These are phyloP conservation scores for Aspergillus pseudoviridinutans DNA, from an alignment of 2,329 filamentous ascomycete species.

Conservation along the genomic window DNA sequence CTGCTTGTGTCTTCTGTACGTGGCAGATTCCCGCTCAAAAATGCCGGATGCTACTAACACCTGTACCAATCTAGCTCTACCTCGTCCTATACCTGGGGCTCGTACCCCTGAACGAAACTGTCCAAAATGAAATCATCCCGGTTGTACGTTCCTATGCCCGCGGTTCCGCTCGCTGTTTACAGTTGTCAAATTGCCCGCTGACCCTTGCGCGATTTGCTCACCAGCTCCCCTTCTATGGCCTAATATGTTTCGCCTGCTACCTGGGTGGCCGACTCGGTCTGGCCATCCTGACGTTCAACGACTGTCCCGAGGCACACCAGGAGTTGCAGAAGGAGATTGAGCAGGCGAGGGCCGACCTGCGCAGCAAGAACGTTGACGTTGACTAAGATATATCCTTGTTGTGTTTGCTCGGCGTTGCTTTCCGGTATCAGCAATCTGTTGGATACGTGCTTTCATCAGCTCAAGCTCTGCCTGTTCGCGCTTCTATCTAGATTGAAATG, in stretches of 20 bases:
- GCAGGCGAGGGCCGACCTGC: conserved; percentile 41
- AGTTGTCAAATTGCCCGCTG: not conserved
- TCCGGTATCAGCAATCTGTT: not conserved
- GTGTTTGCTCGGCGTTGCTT: not conserved
- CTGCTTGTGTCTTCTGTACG: conserved; percentile 84
- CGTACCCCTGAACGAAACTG: conserved; percentile 69
- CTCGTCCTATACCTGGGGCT: conserved; percentile 80
- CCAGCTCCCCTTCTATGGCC: conserved; percentile 86
- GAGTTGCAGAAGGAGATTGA: conserved; percentile 82
- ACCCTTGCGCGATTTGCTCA: conserved; percentile 1
- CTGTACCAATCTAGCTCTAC: conserved; percentile 64
- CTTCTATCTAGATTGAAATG: not conserved
- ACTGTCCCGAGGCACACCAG: conserved; percentile 84
- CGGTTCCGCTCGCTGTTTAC: not conserved
- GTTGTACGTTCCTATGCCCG: conserved; percentile 59
- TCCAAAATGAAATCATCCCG: conserved; percentile 83
- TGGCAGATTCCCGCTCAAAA: conserved; percentile 1
- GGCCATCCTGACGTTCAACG: conserved; percentile 94
- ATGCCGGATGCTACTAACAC: conserved; percentile 3
- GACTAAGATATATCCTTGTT: conserved; percentile 27
- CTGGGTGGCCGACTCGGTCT: conserved; percentile 87
- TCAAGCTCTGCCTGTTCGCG: not conserved
- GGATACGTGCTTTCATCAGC: not conserved
- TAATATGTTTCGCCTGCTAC: conserved; percentile 87
- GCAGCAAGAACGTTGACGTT: conserved; percentile 40